Percentiles rank a stretch among this genome's conserved stretches.
Conservation (phyloP, 441 rosid genomes). For the Mallotus japonicus region DNA sequence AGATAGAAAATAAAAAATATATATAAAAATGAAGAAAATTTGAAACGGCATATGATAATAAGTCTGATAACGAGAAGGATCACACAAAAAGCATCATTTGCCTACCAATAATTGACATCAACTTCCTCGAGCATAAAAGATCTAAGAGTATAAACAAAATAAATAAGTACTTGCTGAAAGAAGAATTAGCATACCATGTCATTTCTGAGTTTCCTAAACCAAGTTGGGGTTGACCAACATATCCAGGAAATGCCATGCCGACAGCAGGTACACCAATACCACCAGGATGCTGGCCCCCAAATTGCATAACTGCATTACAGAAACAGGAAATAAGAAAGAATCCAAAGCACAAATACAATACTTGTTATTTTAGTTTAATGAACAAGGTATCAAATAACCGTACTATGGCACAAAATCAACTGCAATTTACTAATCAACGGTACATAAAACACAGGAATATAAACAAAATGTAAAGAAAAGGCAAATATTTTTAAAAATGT, state of each 20-base stretch:
- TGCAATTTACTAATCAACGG: not conserved
- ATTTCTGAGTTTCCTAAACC: conserved; percentile 89
- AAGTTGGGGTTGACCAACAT: conserved; percentile 81
- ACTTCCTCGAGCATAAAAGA: not conserved
- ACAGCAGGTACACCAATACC: conserved; percentile 83
- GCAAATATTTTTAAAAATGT: not conserved
- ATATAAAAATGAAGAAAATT: too few species aligned
- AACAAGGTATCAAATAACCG: not conserved
- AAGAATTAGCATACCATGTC: conserved; percentile 67
- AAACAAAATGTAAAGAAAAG: not conserved
- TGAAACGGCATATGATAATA: too few species aligned
- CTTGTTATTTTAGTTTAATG: not conserved
- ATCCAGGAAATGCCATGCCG: conserved; percentile 99
- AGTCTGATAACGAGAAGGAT: not conserved
- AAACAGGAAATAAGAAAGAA: not conserved
- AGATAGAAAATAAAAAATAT: not conserved
- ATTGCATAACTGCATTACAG: conserved; percentile 71
- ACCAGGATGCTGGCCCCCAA: conserved; percentile 90
- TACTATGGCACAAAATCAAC: not conserved
- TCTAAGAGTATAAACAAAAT: conserved; percentile 3
- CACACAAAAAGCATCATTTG: too few species aligned
- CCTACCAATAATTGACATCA: too few species aligned
- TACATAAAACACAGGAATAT: not conserved
- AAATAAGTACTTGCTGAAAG: not conserved
- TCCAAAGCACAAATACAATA: not conserved